phyloP scores from a whole-genome alignment of 495 filamentous ascomycete genomes.

The Aspergillus saccharolyticus region DNA sequence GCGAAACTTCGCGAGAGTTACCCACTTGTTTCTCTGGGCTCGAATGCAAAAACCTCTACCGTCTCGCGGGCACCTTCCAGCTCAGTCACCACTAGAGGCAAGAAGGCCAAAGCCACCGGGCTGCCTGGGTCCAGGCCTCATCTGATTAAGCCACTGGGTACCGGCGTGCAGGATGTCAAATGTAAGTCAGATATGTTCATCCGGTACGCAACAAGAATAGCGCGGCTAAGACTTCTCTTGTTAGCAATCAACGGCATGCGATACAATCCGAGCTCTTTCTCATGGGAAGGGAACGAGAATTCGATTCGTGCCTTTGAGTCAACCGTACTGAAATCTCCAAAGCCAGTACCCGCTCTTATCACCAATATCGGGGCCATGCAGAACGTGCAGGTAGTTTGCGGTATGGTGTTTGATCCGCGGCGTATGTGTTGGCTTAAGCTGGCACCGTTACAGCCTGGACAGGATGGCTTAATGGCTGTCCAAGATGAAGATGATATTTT shows the following conservation, averaged over 20 bases:
- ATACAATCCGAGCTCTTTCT: conserved; percentile 78
- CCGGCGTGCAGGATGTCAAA: conserved; percentile 56
- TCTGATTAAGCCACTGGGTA: conserved; percentile 66
- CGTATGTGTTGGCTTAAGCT: conserved; percentile 94
- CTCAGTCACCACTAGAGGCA: conserved; percentile 41
- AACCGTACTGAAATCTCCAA: conserved; percentile 44
- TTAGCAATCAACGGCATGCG: conserved; percentile 88
- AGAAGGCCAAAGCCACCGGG: conserved; percentile 49
- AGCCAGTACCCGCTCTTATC: conserved; percentile 86
- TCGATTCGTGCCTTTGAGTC: conserved; percentile 69
- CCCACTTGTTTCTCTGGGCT: conserved; percentile 59
- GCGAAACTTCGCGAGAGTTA: conserved; percentile 43
- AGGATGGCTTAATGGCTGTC: conserved; percentile 22
- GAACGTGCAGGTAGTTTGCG: conserved; percentile 84
- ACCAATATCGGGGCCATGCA: conserved; percentile 69
- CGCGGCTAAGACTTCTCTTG: conserved; percentile 7
- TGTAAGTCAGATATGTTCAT: conserved; percentile 47
- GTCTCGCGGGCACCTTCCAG: conserved; percentile 48
- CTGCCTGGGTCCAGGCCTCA: conserved; percentile 58
- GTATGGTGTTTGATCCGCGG: conserved; percentile 95
- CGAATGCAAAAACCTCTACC: conserved; percentile 76
- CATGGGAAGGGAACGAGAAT: conserved; percentile 97
- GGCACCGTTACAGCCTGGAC: conserved; percentile 35
- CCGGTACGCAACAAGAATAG: conserved; percentile 4
- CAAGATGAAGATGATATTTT: conserved; percentile 70